A percentile compares a stretch with the other conserved stretches of the same genome.
Evolutionary conservation across 1,139 yeast species (phyloP).

Genomic region (Hansenula sp.): DNA sequence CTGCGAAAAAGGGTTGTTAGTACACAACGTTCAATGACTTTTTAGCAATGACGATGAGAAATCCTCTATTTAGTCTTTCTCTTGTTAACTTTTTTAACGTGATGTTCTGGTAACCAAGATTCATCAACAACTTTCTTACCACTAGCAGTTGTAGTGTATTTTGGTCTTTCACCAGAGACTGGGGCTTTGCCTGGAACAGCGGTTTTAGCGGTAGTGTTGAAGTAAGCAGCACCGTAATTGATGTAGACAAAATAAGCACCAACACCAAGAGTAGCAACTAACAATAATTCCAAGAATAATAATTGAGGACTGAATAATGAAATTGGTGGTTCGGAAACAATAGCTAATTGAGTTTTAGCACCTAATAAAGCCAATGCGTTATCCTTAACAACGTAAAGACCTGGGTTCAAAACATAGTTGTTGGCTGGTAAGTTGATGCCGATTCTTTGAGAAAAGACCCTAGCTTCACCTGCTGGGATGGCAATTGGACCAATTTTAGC

Average conservation of each 20-base stretch:
- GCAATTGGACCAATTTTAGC: slow-evolving; percentile 60
- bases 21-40: too few species aligned
- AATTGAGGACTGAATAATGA: slow-evolving; percentile 73
- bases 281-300: slow-evolving; percentile 53
- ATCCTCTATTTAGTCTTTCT: slow-evolving; percentile 23
- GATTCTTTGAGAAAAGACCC: slow-evolving; percentile 47
- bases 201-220: slow-evolving; percentile 36
- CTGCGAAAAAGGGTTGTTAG: too few species aligned
- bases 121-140: slow-evolving; percentile 38
- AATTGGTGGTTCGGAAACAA: slow-evolving; percentile 60
- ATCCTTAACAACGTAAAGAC: slow-evolving; percentile 48
- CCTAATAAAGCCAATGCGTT: slow-evolving; percentile 53
- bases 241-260: slow-evolving; percentile 45
- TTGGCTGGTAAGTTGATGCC: slow-evolving; percentile 54
- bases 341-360: slow-evolving; percentile 53
- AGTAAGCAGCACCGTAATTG: slow-evolving; percentile 38
- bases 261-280: slow-evolving; percentile 46
- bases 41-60: too few species aligned
- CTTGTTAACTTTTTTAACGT: slow-evolving; percentile 31
- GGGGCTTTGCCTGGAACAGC: slow-evolving; percentile 17
- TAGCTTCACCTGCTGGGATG: slow-evolving; percentile 45
- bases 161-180: slow-evolving; percentile 17
- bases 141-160: slow-evolving; percentile 27
- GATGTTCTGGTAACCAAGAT: slow-evolving; percentile 57
- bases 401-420: slow-evolving; percentile 58